A percentile compares a stretch with the other conserved stretches of the same genome.
Conservation (phyloP, 2,329 filamentous ascomycete genomes). For the Aspergillus sp. region DNA sequence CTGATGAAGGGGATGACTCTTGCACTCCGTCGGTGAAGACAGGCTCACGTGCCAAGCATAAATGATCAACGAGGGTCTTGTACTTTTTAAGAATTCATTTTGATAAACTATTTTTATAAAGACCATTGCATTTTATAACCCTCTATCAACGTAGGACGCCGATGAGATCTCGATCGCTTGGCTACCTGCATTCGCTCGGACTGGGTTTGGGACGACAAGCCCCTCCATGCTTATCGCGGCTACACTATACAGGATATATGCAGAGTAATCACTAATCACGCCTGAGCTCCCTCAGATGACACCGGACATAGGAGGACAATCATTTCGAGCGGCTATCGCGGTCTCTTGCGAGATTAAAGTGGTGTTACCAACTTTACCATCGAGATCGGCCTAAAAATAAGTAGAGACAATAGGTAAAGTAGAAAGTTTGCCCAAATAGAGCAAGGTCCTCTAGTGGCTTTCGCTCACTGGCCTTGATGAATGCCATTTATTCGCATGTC, state of each 20-base stretch:
- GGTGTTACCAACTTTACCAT: not conserved
- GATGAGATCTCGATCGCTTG: not conserved
- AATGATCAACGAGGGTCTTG: not conserved
- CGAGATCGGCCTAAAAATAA: not conserved
- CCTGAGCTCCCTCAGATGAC: not conserved
- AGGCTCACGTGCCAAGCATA: not conserved
- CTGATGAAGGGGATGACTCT: not conserved
- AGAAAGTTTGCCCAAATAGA: not conserved
- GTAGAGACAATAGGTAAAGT: not conserved
- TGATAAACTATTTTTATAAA: not conserved
- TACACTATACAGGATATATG: not conserved
- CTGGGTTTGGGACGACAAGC: not conserved
- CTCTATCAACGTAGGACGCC: not conserved
- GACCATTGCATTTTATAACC: not conserved
- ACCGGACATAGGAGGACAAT: not conserved
- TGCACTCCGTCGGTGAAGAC: constrained; percentile 2
- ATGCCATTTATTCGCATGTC: constrained; percentile 6
- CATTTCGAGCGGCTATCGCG: not conserved
- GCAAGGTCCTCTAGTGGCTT: no score
- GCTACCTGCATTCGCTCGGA: not conserved
- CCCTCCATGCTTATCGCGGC: not conserved
- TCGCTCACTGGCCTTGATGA: not conserved
- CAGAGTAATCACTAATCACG: not conserved
- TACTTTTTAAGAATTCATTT: not conserved
- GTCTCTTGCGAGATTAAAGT: not conserved